phyloP scores from a whole-genome alignment of 768 basidiomycete genomes.

The Tulasnella sp. region DNA sequence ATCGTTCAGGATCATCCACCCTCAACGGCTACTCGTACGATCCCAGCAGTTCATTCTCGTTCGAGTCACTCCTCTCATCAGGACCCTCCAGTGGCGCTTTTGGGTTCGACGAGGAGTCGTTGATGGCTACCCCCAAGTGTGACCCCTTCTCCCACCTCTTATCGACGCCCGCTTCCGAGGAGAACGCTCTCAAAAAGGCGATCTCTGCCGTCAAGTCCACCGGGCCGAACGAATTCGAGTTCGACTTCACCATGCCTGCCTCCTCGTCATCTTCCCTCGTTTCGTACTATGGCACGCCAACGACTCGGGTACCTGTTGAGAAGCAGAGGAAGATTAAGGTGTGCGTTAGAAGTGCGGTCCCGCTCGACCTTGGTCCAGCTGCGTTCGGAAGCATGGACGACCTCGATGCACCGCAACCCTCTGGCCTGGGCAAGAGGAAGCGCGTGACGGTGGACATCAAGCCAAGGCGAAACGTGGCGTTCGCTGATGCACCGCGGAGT shows the following conservation, averaged over 20 bases:
- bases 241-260: conserved; percentile 12
- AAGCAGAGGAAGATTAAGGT: conserved; percentile 5
- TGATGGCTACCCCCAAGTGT: neutral
- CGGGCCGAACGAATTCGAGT: conserved; percentile 7
- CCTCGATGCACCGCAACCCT: neutral
- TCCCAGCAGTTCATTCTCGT: neutral
- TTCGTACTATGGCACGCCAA: neutral
- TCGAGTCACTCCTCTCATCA: neutral
- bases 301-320: neutral
- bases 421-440: neutral
- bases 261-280: neutral
- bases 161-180: neutral
- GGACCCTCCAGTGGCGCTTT: neutral
- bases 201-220: conserved; percentile 13
- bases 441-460: conserved; percentile 11
- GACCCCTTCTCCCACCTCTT: neutral
- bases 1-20: neutral
- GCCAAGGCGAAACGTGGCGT: neutral
- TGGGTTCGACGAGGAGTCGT: conserved; percentile 7
- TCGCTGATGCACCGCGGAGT: no score
- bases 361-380: neutral
- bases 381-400: neutral
- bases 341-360: conserved; percentile 2
- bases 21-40: neutral
- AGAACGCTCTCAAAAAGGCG: neutral